A percentile compares a stretch with the other conserved stretches of the same genome.
Evolutionary conservation across 2,329 filamentous ascomycete species (phyloP).

Genomic region (Verticillium albo-atrum): DNA sequence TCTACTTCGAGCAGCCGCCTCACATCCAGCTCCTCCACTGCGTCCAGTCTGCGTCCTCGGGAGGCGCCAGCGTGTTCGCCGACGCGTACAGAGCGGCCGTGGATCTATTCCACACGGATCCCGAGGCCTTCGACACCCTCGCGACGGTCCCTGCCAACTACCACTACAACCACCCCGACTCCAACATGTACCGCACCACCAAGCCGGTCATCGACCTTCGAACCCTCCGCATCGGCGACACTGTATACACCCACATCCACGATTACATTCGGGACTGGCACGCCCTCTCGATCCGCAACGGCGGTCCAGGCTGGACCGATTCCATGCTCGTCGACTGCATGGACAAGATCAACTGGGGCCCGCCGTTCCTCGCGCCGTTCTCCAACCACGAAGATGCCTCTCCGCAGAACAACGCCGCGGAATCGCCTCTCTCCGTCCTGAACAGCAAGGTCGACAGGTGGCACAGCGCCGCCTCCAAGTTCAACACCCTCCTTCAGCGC

Average conservation of each 20-base stretch:
- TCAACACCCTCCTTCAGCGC: slow-evolving; percentile 1
- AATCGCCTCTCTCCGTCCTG: neutral
- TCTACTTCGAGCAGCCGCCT: slow-evolving; percentile 4
- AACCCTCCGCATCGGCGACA: neutral
- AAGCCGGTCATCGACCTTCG: slow-evolving; percentile 4
- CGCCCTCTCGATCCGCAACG: neutral
- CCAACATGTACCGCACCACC: slow-evolving; percentile 1
- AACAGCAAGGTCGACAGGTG: slow-evolving; percentile 3
- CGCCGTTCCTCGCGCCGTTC: slow-evolving; percentile 3
- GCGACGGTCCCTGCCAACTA: slow-evolving; percentile 3
- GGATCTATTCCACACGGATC: slow-evolving; percentile 1
- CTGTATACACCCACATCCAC: neutral
- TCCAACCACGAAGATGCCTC: neutral
- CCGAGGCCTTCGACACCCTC: slow-evolving; percentile 2
- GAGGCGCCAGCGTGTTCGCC: slow-evolving; percentile 4
- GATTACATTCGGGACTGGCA: neutral
- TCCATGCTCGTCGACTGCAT: neutral
- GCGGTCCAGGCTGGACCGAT: neutral
- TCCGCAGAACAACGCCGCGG: neutral
- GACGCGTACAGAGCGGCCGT: slow-evolving; percentile 2
- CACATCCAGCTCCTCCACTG: slow-evolving; percentile 4
- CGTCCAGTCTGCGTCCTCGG: slow-evolving; percentile 1
- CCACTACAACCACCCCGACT: slow-evolving; percentile 3
- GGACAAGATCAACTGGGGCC: slow-evolving; percentile 5
- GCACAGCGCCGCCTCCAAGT: slow-evolving; percentile 3